phyloP scores from a whole-genome alignment of 164 flowering plant species.

The Magnolia officinalis region DNA sequence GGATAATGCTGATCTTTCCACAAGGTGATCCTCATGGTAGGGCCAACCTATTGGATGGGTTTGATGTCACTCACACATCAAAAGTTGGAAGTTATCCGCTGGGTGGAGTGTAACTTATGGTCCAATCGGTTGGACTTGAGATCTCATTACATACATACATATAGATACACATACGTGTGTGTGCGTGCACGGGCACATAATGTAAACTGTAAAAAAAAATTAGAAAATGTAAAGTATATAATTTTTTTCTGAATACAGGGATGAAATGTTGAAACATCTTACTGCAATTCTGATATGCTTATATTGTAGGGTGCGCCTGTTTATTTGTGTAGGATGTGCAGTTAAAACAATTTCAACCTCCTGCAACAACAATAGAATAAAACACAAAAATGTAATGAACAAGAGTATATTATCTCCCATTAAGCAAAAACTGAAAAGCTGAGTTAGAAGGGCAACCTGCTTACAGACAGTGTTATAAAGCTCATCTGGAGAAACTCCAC shows the following conservation, averaged over 20 bases:
- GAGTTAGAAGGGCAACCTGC: conserved; percentile 44
- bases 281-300: conserved; percentile 89
- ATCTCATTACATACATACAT: too few relatives aligned
- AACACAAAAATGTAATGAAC: neutral
- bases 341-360: conserved; percentile 89
- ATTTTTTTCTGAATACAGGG: neutral
- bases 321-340: conserved; percentile 93
- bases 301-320: conserved; percentile 80
- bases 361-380: conserved; percentile 36
- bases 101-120: too few relatives aligned
- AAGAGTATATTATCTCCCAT: neutral
- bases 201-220: neutral
- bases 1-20: too few relatives aligned
- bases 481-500: conserved; percentile 77
- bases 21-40: too few relatives aligned
- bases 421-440: neutral
- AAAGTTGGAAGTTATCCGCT: too few relatives aligned
- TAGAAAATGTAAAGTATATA: too few relatives aligned
- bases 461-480: conserved; percentile 77
- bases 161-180: too few relatives aligned
- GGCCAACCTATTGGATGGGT: too few relatives aligned
- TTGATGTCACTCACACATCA: too few relatives aligned
- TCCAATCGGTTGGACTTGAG: too few relatives aligned
- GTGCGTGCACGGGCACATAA: too few relatives aligned
- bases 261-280: conserved; percentile 17